phyloP scores from a whole-genome alignment of 2,329 filamentous ascomycete species.

The Clonostachys rhizophaga region DNA sequence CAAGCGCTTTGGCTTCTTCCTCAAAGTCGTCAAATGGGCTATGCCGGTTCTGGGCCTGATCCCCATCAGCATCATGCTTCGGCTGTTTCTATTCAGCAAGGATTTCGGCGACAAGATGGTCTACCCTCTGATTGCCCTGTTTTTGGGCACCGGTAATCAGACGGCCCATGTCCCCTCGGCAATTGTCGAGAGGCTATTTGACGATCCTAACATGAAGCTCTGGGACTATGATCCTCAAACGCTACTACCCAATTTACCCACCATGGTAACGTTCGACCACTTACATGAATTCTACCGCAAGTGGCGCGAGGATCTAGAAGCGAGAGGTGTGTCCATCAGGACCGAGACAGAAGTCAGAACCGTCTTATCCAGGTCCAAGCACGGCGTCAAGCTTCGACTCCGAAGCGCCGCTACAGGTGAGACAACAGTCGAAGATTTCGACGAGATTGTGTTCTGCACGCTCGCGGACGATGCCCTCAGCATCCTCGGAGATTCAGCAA shows the following conservation, averaged over 20 bases:
- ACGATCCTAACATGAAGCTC: slow-evolving; percentile 53
- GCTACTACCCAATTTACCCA: slow-evolving; percentile 52
- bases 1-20: slow-evolving; percentile 47
- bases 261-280: slow-evolving; percentile 64
- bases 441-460: slow-evolving; percentile 63
- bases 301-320: slow-evolving; percentile 50
- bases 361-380: slow-evolving; percentile 44
- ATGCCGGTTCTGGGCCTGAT: slow-evolving; percentile 55
- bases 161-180: slow-evolving; percentile 67
- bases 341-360: slow-evolving; percentile 50
- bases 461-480: slow-evolving; percentile 60
- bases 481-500: slow-evolving; percentile 52
- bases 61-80: slow-evolving; percentile 61
- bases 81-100: slow-evolving; percentile 62
- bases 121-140: slow-evolving; percentile 67
- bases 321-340: slow-evolving; percentile 50
- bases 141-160: slow-evolving; percentile 71
- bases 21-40: slow-evolving; percentile 54
- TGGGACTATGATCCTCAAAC: slow-evolving; percentile 54
- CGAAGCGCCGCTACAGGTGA: slow-evolving; percentile 16
- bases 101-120: slow-evolving; percentile 70
- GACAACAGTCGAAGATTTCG: slow-evolving; percentile 54
- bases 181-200: slow-evolving; percentile 57
- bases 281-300: slow-evolving; percentile 55
- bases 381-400: slow-evolving; percentile 47